These are phyloP conservation scores for Sedum album DNA, from an alignment of 164 flowering plant genomes.

Conservation along the genomic window DNA sequence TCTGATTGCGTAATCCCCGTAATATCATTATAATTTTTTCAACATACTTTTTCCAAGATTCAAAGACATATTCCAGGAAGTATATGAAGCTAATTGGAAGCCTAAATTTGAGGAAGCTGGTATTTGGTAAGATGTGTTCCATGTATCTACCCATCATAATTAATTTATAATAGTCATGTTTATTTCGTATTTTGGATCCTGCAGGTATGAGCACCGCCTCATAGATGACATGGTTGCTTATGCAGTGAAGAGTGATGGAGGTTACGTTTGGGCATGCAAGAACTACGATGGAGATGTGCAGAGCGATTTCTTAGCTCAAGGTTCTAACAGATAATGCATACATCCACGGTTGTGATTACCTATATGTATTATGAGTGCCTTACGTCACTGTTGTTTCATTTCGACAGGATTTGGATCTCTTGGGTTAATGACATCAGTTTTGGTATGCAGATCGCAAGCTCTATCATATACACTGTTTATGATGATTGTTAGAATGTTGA, in stretches of 20 bases:
- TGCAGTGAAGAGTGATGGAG: slow-evolving; percentile 94
- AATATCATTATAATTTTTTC: neutral
- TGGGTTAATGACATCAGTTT: slow-evolving; percentile 93
- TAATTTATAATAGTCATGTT: neutral
- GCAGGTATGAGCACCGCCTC: slow-evolving; percentile 93
- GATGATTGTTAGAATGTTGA: neutral
- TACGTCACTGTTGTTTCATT: slow-evolving; percentile 4
- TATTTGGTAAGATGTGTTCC: slow-evolving; percentile 47
- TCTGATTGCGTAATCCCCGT: neutral
- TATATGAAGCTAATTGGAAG: slow-evolving; percentile 67
- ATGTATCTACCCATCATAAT: neutral
- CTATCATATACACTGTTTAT: neutral
- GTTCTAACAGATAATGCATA: slow-evolving; percentile 25
- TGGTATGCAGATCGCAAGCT: slow-evolving; percentile 36
- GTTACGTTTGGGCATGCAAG: slow-evolving; percentile 98
- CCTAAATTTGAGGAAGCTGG: slow-evolving; percentile 77
- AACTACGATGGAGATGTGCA: slow-evolving; percentile 98
- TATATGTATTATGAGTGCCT: neutral
- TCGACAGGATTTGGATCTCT: slow-evolving; percentile 88
- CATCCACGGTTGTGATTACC: neutral
- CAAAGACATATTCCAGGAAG: slow-evolving; percentile 84
- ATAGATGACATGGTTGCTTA: slow-evolving; percentile 99
- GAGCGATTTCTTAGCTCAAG: slow-evolving; percentile 98
- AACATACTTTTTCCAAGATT: slow-evolving; percentile 31
- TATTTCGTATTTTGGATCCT: neutral